Evolutionary conservation across 768 basidiomycete species (phyloP), one percentile per base, ranked within the genome.

Genomic region (Leucocoprinus birnbaumii): DNA sequence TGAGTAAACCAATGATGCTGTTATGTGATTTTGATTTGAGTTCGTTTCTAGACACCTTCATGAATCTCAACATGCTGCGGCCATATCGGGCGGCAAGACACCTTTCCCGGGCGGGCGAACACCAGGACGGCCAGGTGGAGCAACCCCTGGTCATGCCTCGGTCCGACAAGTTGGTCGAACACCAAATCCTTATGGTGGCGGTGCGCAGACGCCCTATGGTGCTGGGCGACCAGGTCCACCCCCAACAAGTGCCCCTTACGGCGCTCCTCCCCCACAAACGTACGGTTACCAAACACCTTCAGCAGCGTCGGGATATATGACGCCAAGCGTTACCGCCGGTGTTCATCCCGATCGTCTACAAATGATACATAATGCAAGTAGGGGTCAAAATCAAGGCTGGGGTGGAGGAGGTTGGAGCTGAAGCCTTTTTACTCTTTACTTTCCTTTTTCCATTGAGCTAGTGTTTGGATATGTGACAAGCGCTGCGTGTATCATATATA

Each of bases 121-220:
- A 1, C 90, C 90, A 48, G 90, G 81, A 19, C 80, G 89, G 31
- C 85, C 85, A 13, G 89, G 83, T n/a, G 79, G 80, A 57, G 74
- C 79, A n/a, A 91, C 89, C 8, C 89, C 91, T n/a, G 89, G 90
- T 1, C 87, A 83, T 63, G 75, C 84, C 69, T 93, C 91, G 18
- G 77, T 87, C 43, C 88, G 89, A 51, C 87, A 89, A 60, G 67
- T 79, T 34, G 82, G 79, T 16, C 80, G 87, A 45, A 93, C 91
- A 42, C 91, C 91, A 9, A 93, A 92, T 62, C 88, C 91, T 1
- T 92, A 92, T 60, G 80, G 77, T 35, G 66, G 76, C 10, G 38
- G 38, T 38, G 73, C 77, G 2, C 74, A 76, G 63, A 73, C 79
- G 19, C 77, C 80, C 49, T 79, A 76, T 59, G 62, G 63, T 45